Evolutionary conservation across 495 filamentous ascomycete species (phyloP).

Genomic region (Neurospora sublineolata): DNA sequence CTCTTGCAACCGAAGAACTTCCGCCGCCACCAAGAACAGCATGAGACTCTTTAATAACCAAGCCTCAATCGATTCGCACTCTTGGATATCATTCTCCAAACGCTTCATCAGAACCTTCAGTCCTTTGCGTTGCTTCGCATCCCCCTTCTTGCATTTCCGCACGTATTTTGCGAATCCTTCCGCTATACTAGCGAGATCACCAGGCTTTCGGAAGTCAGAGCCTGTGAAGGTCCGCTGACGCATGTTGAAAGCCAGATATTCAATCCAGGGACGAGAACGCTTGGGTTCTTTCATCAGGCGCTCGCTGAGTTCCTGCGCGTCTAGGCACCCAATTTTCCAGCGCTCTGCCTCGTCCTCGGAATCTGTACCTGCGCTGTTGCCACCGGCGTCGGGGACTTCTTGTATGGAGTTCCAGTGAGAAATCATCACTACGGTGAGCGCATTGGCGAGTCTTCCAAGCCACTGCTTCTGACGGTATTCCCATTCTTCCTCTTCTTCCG

Average conservation of each 20-base stretch:
- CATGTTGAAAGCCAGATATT: neutral
- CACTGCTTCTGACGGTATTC: neutral
- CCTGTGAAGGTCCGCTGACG: neutral
- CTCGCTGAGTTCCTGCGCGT: neutral
- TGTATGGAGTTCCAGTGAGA: neutral
- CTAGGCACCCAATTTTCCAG: neutral
- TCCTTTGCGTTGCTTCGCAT: neutral
- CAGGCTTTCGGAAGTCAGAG: neutral
- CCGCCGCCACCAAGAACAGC: neutral
- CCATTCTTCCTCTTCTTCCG: neutral
- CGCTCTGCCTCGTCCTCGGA: neutral
- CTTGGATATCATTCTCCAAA: neutral
- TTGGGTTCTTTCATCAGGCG: neutral
- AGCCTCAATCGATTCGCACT: neutral
- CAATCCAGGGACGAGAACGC: neutral
- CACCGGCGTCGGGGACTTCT: neutral
- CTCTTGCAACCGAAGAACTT: neutral
- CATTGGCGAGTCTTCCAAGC: neutral
- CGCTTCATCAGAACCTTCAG: neutral
- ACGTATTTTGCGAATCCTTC: neutral
- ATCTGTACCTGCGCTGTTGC: neutral
- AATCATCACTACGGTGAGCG: neutral
- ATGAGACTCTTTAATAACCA: neutral
- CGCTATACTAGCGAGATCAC: neutral
- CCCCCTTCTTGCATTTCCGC: neutral